These are phyloP conservation scores for Potentilla sterilis DNA, from an alignment of 306 rosid species.

Conservation along the genomic window DNA sequence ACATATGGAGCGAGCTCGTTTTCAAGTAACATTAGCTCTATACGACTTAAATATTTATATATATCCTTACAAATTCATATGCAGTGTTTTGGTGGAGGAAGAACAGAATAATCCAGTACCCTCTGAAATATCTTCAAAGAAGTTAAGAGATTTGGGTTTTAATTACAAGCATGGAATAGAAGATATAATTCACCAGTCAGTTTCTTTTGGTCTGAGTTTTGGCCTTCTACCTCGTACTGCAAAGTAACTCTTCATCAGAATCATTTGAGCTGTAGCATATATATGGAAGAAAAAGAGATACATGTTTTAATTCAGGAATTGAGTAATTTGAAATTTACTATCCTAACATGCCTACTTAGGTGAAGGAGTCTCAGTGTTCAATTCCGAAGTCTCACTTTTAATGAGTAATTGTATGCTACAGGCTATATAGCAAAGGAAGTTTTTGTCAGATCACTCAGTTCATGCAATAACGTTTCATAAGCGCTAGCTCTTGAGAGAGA, in stretches of 20 bases:
- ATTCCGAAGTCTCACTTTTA: no score
- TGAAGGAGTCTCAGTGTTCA: no score
- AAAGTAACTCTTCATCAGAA: not conserved
- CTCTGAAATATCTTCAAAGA: constrained; percentile 61
- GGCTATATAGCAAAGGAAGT: no score
- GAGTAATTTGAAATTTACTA: no score
- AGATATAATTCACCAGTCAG: constrained; percentile 53
- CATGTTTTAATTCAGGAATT: no score
- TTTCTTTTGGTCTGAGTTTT: constrained; percentile 37
- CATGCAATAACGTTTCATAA: no score
- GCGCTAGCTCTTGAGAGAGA: no score
- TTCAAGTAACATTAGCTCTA: not conserved
- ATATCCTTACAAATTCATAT: constrained; percentile 1
- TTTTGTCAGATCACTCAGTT: no score
- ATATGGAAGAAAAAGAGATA: no score
- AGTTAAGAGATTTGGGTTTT: constrained; percentile 67
- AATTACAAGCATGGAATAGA: constrained; percentile 56
- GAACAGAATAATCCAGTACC: constrained; percentile 33
- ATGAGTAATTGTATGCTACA: no score
- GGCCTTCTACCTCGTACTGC: constrained; percentile 39
- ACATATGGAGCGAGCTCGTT: not conserved
- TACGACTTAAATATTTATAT: not conserved
- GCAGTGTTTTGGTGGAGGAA: constrained; percentile 36
- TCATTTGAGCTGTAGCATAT: not conserved
- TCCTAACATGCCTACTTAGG: no score